Conservation (phyloP, 2,329 filamentous ascomycete species). For the Aspergillus sp. region DNA sequence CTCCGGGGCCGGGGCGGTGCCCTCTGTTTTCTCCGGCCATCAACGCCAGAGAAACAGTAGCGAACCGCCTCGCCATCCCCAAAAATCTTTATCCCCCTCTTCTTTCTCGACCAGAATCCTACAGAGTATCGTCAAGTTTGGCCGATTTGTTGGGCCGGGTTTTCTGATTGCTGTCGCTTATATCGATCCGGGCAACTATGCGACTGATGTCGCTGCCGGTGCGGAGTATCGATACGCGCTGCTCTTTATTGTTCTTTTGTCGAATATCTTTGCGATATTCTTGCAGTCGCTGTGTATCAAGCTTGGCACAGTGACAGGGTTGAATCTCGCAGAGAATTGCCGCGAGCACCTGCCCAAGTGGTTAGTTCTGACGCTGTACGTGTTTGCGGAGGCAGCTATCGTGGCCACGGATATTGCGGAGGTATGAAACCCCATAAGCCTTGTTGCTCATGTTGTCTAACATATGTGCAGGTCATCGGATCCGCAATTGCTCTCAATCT, state of each 20-base stretch:
- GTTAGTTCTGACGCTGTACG: slow-evolving; percentile 66
- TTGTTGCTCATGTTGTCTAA: background rate
- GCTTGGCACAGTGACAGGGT: slow-evolving; percentile 69
- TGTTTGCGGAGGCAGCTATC: slow-evolving; percentile 68
- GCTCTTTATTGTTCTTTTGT: slow-evolving; percentile 53
- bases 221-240: slow-evolving; percentile 50
- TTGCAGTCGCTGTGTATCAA: slow-evolving; percentile 59
- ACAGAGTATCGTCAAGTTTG: slow-evolving; percentile 45
- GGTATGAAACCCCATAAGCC: slow-evolving; percentile 36
- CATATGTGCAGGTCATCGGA: slow-evolving; percentile 55
- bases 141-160: slow-evolving; percentile 52
- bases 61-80: slow-evolving; percentile 37
- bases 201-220: slow-evolving; percentile 55
- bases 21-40: slow-evolving; percentile 31
- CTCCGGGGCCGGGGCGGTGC: slow-evolving; percentile 33
- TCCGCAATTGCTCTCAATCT: slow-evolving; percentile 62
- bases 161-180: slow-evolving; percentile 55
- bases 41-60: slow-evolving; percentile 34
- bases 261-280: slow-evolving; percentile 55
- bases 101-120: slow-evolving; percentile 25
- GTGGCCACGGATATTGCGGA: slow-evolving; percentile 74
- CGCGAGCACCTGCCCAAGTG: slow-evolving; percentile 68
- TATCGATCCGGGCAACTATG: slow-evolving; percentile 57
- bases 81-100: slow-evolving; percentile 24
- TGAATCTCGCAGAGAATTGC: slow-evolving; percentile 70